These are phyloP conservation scores for Plasmodium fragile DNA, from an alignment of 169 alveolate genomes.

Conservation along the genomic window DNA sequence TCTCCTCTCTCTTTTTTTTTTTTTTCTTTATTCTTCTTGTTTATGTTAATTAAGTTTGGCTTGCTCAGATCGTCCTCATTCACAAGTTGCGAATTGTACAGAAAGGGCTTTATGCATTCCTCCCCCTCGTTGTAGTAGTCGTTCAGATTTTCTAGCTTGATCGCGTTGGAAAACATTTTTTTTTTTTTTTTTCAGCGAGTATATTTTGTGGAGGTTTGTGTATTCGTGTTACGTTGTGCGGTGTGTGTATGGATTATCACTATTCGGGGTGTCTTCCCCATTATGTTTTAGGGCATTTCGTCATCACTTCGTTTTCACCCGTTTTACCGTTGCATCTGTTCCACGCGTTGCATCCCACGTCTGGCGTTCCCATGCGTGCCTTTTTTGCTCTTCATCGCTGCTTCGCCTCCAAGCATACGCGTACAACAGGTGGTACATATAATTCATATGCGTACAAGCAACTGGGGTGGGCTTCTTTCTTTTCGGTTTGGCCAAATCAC, in stretches of 20 bases:
- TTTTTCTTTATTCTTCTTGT: conserved; percentile 17
- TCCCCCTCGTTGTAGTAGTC: conserved; percentile 88
- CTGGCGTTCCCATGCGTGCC: neutral
- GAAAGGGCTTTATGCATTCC: conserved; percentile 88
- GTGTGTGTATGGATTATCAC: neutral
- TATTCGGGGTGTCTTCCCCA: neutral
- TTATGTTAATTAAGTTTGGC: conserved; percentile 48
- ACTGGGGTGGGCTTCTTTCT: neutral
- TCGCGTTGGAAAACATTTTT: conserved; percentile 84
- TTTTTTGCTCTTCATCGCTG: neutral
- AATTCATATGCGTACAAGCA: neutral
- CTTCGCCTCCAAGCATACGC: neutral
- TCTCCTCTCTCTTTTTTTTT: conserved; percentile 36
- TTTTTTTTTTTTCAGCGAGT: neutral
- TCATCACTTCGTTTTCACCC: neutral
- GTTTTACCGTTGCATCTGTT: neutral
- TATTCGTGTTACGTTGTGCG: neutral
- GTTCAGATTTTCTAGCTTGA: conserved; percentile 87
- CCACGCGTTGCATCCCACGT: neutral
- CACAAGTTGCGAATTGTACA: conserved; percentile 67
- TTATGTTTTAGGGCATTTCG: neutral
- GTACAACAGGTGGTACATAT: neutral
- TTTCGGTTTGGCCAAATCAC: neutral
- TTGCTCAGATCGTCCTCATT: conserved; percentile 55
- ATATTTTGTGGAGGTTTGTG: neutral